A percentile compares a stretch with the other conserved stretches of the same genome.
Conservation (phyloP, 352 stramenopile genomes). For the Pythium dissotocum region DNA sequence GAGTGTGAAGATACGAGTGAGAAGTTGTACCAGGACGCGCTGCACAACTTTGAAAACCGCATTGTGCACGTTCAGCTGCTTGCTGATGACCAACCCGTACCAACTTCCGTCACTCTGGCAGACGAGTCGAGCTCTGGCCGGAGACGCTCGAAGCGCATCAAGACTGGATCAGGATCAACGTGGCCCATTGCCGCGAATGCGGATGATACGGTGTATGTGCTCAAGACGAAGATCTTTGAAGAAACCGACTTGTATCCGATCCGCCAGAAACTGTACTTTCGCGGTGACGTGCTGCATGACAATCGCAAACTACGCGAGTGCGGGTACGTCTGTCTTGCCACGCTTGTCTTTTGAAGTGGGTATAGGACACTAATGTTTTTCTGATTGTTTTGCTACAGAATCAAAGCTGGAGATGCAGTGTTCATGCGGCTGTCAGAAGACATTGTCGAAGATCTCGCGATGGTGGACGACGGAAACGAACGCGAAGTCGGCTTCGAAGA, state of each 20-base stretch:
- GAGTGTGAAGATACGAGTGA: slow-evolving; percentile 52
- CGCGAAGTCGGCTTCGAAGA: slow-evolving; percentile 75
- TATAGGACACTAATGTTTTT: slow-evolving; percentile 2
- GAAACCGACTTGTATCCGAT: slow-evolving; percentile 69
- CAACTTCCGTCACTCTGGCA: slow-evolving; percentile 42
- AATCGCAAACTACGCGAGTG: slow-evolving; percentile 56
- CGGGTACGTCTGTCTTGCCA: slow-evolving; percentile 38
- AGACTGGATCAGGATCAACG: slow-evolving; percentile 43
- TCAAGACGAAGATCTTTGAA: slow-evolving; percentile 79
- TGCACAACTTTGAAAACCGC: slow-evolving; percentile 67
- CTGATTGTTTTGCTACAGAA: slow-evolving; percentile 30
- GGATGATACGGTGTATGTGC: slow-evolving; percentile 67
- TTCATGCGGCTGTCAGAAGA: slow-evolving; percentile 74
- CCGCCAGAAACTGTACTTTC: slow-evolving; percentile 73
- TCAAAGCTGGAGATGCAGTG: slow-evolving; percentile 73
- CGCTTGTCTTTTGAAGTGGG: background rate
- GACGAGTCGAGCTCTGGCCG: slow-evolving; percentile 43
- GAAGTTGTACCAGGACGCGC: slow-evolving; percentile 41
- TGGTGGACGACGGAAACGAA: slow-evolving; percentile 50
- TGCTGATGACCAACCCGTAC: slow-evolving; percentile 51
- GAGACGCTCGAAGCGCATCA: slow-evolving; percentile 65
- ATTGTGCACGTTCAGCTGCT: slow-evolving; percentile 67
- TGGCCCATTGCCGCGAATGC: slow-evolving; percentile 61
- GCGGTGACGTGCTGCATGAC: slow-evolving; percentile 58
- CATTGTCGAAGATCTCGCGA: slow-evolving; percentile 51